Base-by-base conservation (phyloP, 805 yeast genomes). In the Metschnikowia kofuensis region DNA sequence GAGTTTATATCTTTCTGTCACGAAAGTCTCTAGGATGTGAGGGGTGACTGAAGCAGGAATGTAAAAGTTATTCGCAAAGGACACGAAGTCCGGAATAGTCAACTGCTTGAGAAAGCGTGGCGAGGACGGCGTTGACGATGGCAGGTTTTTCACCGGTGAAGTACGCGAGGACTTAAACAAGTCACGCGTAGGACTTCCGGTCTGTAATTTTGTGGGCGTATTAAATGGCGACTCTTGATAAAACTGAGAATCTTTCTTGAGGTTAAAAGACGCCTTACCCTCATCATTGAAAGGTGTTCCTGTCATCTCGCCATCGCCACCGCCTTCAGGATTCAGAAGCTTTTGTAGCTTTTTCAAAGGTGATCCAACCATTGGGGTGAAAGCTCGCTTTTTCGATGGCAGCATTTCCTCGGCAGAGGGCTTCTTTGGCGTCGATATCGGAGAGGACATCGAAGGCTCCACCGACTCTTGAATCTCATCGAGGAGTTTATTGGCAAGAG, bases 51-150 rank as follows among this genome's bases (percentile, higher is more conserved):
- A 72, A 16, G 74, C 67, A 0, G 88, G 87, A 26, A 86, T 68
- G 60, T 82, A 80, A 59, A 85, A 85, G 53, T 77, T 75, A 61
- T 84, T 84, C 57, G 88, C 84, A 35, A 84, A 72, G 4, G 71
- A 60, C 30, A 74, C 67, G 44, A 73, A 64, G 39, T 69, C 73
- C 2, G 67, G 64, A 16, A 72, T 61, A 13, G 65, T 58, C 28
- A 69, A 61, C 36, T 63, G 52, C n/a, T 53, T 43, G 32, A 43
- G 26, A 38, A 49, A 56, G 7, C 59, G 53, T 5, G 57, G 53
- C 9, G 45, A 40, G 26, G 41, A 35, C 7, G 56, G 45, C 13
- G 50, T 43, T 6, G 47, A 39, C 12, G 42, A 10, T 7, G 32
- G 27, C 9, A 46, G 16, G 39, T 34, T 35, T 37, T 48, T 50